A percentile compares a stretch with the other conserved stretches of the same genome.
phyloP scores from a whole-genome alignment of 2,329 filamentous ascomycete species.

The Neonectria magnoliae region DNA sequence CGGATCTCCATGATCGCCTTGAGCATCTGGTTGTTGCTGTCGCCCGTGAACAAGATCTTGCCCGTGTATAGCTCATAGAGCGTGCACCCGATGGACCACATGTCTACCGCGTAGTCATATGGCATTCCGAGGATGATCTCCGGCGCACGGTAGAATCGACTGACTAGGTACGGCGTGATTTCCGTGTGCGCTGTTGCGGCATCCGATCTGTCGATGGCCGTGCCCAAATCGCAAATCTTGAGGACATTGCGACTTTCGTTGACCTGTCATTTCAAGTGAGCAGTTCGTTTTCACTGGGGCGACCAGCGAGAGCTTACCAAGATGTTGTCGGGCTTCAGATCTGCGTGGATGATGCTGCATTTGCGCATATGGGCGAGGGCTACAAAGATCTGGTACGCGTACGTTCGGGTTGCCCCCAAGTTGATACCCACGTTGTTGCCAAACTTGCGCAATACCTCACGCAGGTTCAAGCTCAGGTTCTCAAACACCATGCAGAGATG shows the following conservation, averaged over 20 bases:
- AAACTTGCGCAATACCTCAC: slow-evolving; percentile 95
- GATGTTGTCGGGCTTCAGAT: slow-evolving; percentile 98
- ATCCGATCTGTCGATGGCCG: slow-evolving; percentile 91
- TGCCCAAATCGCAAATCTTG: slow-evolving; percentile 96
- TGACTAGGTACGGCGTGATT: slow-evolving; percentile 93
- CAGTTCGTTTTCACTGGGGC: not conserved
- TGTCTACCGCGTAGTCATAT: slow-evolving; percentile 93
- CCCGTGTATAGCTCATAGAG: slow-evolving; percentile 97
- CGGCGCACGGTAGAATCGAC: slow-evolving; percentile 95
- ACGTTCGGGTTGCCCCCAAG: slow-evolving; percentile 84
- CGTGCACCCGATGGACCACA: slow-evolving; percentile 98
- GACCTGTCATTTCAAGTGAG: slow-evolving; percentile 59
- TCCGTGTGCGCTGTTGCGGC: slow-evolving; percentile 77
- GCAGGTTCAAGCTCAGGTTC: slow-evolving; percentile 90
- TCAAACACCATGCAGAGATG: slow-evolving; percentile 98
- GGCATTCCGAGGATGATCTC: slow-evolving; percentile 98
- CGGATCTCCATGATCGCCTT: slow-evolving; percentile 95
- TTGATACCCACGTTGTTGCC: slow-evolving; percentile 95
- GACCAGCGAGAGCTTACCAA: slow-evolving; percentile 63
- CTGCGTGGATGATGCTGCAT: slow-evolving; percentile 93
- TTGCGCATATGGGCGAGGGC: slow-evolving; percentile 88
- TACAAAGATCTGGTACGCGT: slow-evolving; percentile 94
- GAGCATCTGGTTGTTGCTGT: slow-evolving; percentile 98
- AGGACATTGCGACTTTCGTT: slow-evolving; percentile 85
- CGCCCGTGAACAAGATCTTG: slow-evolving; percentile 94